Evolutionary conservation across 2,329 filamentous ascomycete genomes (phyloP), one percentile per base, ranked within the genome.

Genomic region (Botrytis sinoallii): DNA sequence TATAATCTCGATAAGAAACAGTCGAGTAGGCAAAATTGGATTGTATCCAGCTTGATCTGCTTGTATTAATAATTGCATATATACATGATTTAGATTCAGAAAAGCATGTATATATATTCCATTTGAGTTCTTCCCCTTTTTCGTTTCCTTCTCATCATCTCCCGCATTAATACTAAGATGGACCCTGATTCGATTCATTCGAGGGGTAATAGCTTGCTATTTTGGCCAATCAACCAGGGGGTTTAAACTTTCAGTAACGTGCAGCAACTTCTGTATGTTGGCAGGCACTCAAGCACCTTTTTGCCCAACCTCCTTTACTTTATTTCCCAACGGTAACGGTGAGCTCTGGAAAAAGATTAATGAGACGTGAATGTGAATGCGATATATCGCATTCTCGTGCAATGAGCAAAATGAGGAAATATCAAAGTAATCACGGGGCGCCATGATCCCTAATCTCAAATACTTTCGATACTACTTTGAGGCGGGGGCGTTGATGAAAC

Each of bases 231-330:
- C 61, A 59, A 35, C 0, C 70, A 67, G n/a, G 38, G 70, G 48
- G 44, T 14, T 6, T 8, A 32, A 25, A 40, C 32, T 55, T 29
- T 32, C 60, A 72, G 59, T 72, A 67, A 66, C 35, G 61, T 72
- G 70, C 70, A 72, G 70, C 70, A 72, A 57, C 38, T 72, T 72
- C 29, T 38, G 70, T 59, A 72, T 48, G 70, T 67, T 72, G 61
- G 48, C 64, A 67, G 59, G 35, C 59, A n/a, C 59, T 71, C 35
- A 71, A 38, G 42, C 46, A 67, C 38, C 44, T 46, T 57, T 46
- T 72, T 72, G 70, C 70, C 70, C 70, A 72, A 72, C 70, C 48
- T 72, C 29, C 35, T 66, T 22, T 38, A 35, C 38, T n/a, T 14
- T 16, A n/a, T 44, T 65, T 65, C 61, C 70, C 70, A 72, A 72